These are phyloP conservation scores for Fusarium subglutinans DNA, from an alignment of 2,329 filamentous ascomycete genomes.

Conservation along the genomic window DNA sequence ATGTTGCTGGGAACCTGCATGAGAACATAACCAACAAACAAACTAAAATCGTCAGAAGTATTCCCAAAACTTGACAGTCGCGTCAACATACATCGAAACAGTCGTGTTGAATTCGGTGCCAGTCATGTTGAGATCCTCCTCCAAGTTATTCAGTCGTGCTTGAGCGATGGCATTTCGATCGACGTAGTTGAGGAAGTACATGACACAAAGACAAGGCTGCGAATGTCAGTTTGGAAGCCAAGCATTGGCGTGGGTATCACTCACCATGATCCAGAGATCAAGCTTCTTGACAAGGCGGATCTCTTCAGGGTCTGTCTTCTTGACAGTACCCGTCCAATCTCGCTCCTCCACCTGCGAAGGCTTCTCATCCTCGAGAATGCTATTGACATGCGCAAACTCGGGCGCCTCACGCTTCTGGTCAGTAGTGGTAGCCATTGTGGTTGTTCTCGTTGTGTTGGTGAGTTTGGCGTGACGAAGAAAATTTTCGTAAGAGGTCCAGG, in stretches of 20 bases:
- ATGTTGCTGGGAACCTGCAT: slow-evolving; percentile 55
- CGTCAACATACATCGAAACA: slow-evolving; percentile 47
- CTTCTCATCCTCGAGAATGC: slow-evolving; percentile 39
- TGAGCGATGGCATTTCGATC: slow-evolving; percentile 58
- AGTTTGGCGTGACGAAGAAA: background rate
- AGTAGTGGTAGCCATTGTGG: slow-evolving; percentile 9
- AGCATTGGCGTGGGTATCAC: background rate
- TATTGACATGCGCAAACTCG: slow-evolving; percentile 36
- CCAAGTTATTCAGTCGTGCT: slow-evolving; percentile 57
- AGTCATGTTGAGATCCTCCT: slow-evolving; percentile 60
- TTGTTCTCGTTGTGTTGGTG: background rate
- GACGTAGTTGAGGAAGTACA: slow-evolving; percentile 57
- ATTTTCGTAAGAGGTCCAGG: background rate
- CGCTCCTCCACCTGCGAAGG: slow-evolving; percentile 24
- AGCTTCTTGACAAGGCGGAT: slow-evolving; percentile 53
- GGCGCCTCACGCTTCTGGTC: slow-evolving; percentile 20
- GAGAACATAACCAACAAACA: slow-evolving; percentile 56
- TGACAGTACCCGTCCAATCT: slow-evolving; percentile 51
- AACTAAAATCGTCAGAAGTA: slow-evolving; percentile 24
- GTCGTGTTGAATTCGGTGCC: slow-evolving; percentile 64
- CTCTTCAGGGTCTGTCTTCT: slow-evolving; percentile 53
- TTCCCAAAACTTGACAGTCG: accelerated
- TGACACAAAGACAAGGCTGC: slow-evolving; percentile 48
- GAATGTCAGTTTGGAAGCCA: background rate
- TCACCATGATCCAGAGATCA: slow-evolving; percentile 54